phyloP scores from a whole-genome alignment of 495 filamentous ascomycete genomes.

The Trichoderma parareesei region DNA sequence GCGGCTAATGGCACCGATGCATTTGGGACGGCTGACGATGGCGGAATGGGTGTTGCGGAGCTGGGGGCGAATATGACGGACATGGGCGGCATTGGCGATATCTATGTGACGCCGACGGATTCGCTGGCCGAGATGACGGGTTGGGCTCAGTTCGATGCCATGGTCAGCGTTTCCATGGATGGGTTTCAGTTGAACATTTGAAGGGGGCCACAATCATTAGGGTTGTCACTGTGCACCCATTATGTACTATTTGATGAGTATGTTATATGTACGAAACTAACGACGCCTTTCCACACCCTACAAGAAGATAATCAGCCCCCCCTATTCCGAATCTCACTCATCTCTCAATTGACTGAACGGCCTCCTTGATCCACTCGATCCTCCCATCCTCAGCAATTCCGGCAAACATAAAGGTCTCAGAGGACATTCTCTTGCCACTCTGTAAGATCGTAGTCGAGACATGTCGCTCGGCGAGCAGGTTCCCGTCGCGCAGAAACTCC shows the following conservation, averaged over 20 bases:
- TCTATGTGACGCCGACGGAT: slow-evolving; percentile 16
- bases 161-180: slow-evolving; percentile 15
- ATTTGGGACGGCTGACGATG: neutral
- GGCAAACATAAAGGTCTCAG: slow-evolving; percentile 14
- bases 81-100: slow-evolving; percentile 13
- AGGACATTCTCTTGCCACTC: neutral
- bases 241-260: neutral
- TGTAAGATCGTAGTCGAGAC: slow-evolving; percentile 3
- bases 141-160: slow-evolving; percentile 23
- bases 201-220: neutral
- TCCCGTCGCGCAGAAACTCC: slow-evolving; percentile 11
- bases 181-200: neutral
- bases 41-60: neutral
- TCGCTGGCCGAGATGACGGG: slow-evolving; percentile 22
- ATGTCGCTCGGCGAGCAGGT: slow-evolving; percentile 13
- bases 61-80: slow-evolving; percentile 3
- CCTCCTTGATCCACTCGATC: slow-evolving; percentile 13
- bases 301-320: neutral
- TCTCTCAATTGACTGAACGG: neutral
- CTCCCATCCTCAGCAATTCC: slow-evolving; percentile 14
- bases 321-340: neutral
- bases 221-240: neutral
- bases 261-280: neutral
- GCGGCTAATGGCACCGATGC: neutral
- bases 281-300: neutral